phyloP scores from a whole-genome alignment of 2,329 filamentous ascomycete species.

The Cadophora luteo-olivacea region DNA sequence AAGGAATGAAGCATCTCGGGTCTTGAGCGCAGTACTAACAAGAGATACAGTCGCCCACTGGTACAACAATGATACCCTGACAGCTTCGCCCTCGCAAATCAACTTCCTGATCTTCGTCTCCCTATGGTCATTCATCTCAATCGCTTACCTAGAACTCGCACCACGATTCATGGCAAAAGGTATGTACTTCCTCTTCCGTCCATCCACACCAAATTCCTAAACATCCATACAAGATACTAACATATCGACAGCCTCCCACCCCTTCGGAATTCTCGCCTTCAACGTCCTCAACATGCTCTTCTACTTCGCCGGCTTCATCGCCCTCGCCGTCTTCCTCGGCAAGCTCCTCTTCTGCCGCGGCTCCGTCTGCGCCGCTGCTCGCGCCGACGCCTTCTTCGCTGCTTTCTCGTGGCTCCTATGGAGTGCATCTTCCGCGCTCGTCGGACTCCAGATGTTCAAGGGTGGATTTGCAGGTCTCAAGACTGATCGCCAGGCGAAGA shows the following conservation, averaged over 20 bases:
- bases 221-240: slow-evolving; percentile 7
- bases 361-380: slow-evolving; percentile 60
- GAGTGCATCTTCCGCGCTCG: slow-evolving; percentile 55
- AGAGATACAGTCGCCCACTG: slow-evolving; percentile 60
- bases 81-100: slow-evolving; percentile 60
- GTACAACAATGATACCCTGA: slow-evolving; percentile 62
- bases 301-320: slow-evolving; percentile 66
- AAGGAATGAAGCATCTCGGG: neutral
- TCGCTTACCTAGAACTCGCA: slow-evolving; percentile 59
- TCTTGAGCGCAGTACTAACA: slow-evolving; percentile 29
- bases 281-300: slow-evolving; percentile 61
- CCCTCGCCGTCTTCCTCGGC: slow-evolving; percentile 62
- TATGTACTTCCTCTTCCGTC: slow-evolving; percentile 20
- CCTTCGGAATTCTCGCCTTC: slow-evolving; percentile 55
- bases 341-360: slow-evolving; percentile 63
- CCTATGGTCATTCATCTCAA: slow-evolving; percentile 59
- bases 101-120: slow-evolving; percentile 64
- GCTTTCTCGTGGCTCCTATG: slow-evolving; percentile 61
- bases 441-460: slow-evolving; percentile 56
- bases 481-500: slow-evolving; percentile 38
- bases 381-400: slow-evolving; percentile 60
- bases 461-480: slow-evolving; percentile 45
- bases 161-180: slow-evolving; percentile 49
- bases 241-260: slow-evolving; percentile 50
- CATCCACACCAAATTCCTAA: neutral